These are phyloP conservation scores for Botrytis sinoallii DNA, from an alignment of 2,329 filamentous ascomycete species.

Conservation along the genomic window DNA sequence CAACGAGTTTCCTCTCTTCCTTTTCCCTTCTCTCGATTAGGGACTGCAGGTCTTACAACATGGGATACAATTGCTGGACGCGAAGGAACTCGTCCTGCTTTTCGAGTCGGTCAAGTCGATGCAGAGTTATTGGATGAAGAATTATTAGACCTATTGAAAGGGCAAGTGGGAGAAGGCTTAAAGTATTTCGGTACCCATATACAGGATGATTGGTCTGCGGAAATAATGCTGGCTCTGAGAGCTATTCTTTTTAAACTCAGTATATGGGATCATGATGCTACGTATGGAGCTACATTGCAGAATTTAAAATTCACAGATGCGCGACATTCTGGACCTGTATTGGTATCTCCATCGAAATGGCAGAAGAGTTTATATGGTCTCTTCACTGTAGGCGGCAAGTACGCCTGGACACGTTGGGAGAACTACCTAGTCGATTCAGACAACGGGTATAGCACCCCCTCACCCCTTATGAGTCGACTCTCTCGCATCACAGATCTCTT, in stretches of 20 bases:
- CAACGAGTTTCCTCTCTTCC: constrained; percentile 56
- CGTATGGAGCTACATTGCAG: constrained; percentile 89
- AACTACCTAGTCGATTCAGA: constrained; percentile 76
- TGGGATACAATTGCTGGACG: constrained; percentile 73
- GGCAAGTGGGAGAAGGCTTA: constrained; percentile 81
- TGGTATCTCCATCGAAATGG: constrained; percentile 69
- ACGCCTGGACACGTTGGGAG: constrained; percentile 91
- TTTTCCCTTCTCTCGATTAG: constrained; percentile 59
- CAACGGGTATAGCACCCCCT: constrained; percentile 66
- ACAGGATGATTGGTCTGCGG: constrained; percentile 81
- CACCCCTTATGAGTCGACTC: constrained; percentile 52
- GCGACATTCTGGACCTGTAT: constrained; percentile 58
- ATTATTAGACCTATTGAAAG: constrained; percentile 77
- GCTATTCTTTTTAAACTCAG: constrained; percentile 88
- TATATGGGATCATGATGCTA: constrained; percentile 94
- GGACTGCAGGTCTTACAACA: constrained; percentile 46
- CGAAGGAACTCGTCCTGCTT: constrained; percentile 78
- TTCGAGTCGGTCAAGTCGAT: constrained; percentile 93
- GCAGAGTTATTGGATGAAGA: constrained; percentile 94
- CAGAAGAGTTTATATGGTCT: constrained; percentile 85
- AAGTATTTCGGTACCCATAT: constrained; percentile 81
- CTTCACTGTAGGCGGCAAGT: constrained; percentile 81
- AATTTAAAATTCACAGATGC: constrained; percentile 89
- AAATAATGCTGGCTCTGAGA: constrained; percentile 76
- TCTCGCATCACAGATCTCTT: constrained; percentile 65